These are phyloP conservation scores for Fusarium subglutinans DNA, from an alignment of 2,329 filamentous ascomycete genomes.

Conservation along the genomic window DNA sequence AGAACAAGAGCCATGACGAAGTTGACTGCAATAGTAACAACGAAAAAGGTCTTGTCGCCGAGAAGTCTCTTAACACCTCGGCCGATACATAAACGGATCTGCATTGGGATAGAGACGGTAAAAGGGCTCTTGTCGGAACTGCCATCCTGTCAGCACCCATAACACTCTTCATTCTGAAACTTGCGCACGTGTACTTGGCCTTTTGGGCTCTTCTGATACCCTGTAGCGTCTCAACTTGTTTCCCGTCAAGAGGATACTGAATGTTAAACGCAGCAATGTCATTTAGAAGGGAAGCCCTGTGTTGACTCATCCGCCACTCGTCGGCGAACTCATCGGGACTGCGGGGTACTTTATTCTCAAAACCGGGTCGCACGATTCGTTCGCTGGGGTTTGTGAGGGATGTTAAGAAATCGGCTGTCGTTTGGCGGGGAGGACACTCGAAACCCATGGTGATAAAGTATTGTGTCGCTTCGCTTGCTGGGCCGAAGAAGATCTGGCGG, in stretches of 20 bases:
- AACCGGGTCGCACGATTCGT: slow-evolving; percentile 44
- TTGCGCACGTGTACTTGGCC: not conserved
- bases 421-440: slow-evolving; percentile 61
- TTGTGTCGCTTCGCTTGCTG: slow-evolving; percentile 6
- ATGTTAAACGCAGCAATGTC: slow-evolving; percentile 45
- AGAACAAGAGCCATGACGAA: slow-evolving; percentile 25
- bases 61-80: slow-evolving; percentile 27
- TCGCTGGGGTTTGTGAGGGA: slow-evolving; percentile 54
- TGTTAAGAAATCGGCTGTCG: slow-evolving; percentile 76
- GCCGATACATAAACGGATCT: slow-evolving; percentile 54
- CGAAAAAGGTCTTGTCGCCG: slow-evolving; percentile 32
- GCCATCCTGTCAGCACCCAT: too few species aligned
- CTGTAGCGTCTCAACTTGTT: slow-evolving; percentile 18
- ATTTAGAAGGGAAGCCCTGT: slow-evolving; percentile 35
- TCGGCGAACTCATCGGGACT: slow-evolving; percentile 49
- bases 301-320: slow-evolving; percentile 43
- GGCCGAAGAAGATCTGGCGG: slow-evolving; percentile 63
- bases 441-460: slow-evolving; percentile 60
- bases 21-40: slow-evolving; percentile 16
- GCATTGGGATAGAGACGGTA: slow-evolving; percentile 56
- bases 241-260: slow-evolving; percentile 33
- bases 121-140: slow-evolving; percentile 47
- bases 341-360: slow-evolving; percentile 40
- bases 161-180: too few species aligned
- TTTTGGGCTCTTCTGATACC: slow-evolving; percentile 23